Base-by-base conservation (phyloP, 2,329 filamentous ascomycete species). In the Colletotrichum navitas region DNA sequence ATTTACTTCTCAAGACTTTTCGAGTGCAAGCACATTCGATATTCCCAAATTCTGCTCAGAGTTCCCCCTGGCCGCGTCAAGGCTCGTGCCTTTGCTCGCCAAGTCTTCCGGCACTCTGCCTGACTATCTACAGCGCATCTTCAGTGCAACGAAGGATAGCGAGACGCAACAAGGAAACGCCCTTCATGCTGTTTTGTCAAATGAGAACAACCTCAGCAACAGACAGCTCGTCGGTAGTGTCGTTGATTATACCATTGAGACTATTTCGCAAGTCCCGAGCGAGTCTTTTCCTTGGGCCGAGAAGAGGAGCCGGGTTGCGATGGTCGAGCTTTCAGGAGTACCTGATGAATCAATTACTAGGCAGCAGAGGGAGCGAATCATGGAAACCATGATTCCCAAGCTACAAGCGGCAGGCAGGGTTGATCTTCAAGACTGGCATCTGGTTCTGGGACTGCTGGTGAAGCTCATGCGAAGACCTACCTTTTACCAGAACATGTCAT, bases 381-480 rank as follows among this genome's bases (percentile, higher is more conserved):
- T 87, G 80, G 74, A 73, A 0, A 72, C 78, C 2, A 72, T 85
- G 3, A 71, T 80, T 10, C 26, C 52, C n/a, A 72, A 65, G 55
- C 39, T 71, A 8, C 77, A 79, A 49, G 65, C 75, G 5, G 76
- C 76, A 1, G 77, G 77, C 36, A 74, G 75, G 29, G 61, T 79
- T 3, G 72, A 78, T 5, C 43, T 78, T 2, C 74, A 78, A 12
- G 74, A 76, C 12, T 83, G 81, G 79, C 81, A 79, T 61, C 69
- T 80, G 12, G 75, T 85, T 6, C 77, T 89, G 8, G 81, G 83
- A 26, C 74, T 89, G 59, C 82, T 84, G 73, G 77, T 82, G 3
- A 88, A 86, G 74, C 77, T 88, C 32, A 87, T 88, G 83, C 77
- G 78, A 6, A 81, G 82, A n/a, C 82, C 87, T 0, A 87, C 85